phyloP scores from a whole-genome alignment of 2,329 filamentous ascomycete genomes.

The Fusarium papillatum region DNA sequence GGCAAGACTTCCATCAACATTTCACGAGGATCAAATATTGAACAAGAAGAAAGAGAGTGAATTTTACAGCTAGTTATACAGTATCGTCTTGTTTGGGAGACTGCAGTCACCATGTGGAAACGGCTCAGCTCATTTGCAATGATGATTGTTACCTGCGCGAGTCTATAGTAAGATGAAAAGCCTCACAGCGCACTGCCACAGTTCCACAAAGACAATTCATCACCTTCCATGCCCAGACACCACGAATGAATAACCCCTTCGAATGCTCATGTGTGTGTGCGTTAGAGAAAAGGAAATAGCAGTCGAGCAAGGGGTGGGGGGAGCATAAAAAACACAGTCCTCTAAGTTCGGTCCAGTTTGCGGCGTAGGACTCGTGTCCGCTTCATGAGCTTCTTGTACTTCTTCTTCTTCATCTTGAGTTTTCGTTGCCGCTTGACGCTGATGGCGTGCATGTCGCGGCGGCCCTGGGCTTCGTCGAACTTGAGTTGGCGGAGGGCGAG shows the following conservation, averaged over 20 bases:
- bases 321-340: constrained; percentile 42
- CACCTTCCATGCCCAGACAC: constrained; percentile 49
- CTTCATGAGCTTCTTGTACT: constrained; percentile 99
- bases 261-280: constrained; percentile 37
- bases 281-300: constrained; percentile 35
- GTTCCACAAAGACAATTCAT: constrained; percentile 41
- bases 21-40: background rate
- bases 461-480: constrained; percentile 67
- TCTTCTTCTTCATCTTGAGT: constrained; percentile 99
- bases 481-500: constrained; percentile 75
- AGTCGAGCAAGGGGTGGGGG: constrained; percentile 22
- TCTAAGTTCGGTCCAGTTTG: constrained; percentile 79
- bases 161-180: constrained; percentile 50
- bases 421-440: constrained; percentile 94
- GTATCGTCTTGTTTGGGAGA: constrained; percentile 26
- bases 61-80: constrained; percentile 46
- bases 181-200: constrained; percentile 46
- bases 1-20: background rate
- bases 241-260: constrained; percentile 41
- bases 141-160: constrained; percentile 50
- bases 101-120: constrained; percentile 32
- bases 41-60: constrained; percentile 24
- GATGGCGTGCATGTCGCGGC: constrained; percentile 80
- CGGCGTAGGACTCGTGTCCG: constrained; percentile 89
- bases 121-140: constrained; percentile 41